These are phyloP conservation scores for Sclerotinia nivalis DNA, from an alignment of 2,329 filamentous ascomycete genomes.

Conservation along the genomic window DNA sequence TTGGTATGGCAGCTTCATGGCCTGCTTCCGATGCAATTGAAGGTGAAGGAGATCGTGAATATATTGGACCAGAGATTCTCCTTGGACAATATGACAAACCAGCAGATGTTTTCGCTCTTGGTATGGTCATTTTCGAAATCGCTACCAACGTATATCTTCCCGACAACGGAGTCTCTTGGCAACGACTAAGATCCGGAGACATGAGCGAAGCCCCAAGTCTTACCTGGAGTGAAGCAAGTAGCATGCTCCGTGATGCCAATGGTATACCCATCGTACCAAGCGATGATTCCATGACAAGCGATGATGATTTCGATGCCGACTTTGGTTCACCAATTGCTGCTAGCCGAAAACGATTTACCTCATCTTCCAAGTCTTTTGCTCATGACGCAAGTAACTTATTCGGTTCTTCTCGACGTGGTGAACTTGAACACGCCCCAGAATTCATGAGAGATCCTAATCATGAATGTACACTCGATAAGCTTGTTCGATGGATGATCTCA, in stretches of 20 bases:
- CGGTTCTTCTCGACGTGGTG: conserved; percentile 49
- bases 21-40: conserved; percentile 76
- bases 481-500: conserved; percentile 86
- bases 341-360: conserved; percentile 37
- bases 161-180: conserved; percentile 89
- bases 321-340: conserved; percentile 43
- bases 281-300: conserved; percentile 42
- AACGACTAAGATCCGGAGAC: conserved; percentile 84
- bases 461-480: conserved; percentile 73
- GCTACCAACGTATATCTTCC: conserved; percentile 92
- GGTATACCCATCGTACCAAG: conserved; percentile 60
- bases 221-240: conserved; percentile 74
- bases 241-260: conserved; percentile 71
- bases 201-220: conserved; percentile 86
- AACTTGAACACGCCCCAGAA: conserved; percentile 66
- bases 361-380: conserved; percentile 38
- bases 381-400: conserved; percentile 42
- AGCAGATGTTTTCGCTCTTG: conserved; percentile 90
- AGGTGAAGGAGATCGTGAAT: conserved; percentile 92
- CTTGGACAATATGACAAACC: conserved; percentile 85
- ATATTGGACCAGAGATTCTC: conserved; percentile 92
- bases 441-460: conserved; percentile 86
- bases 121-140: conserved; percentile 91
- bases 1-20: conserved; percentile 78
- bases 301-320: conserved; percentile 44